phyloP scores from a whole-genome alignment of 495 filamentous ascomycete species.

The Opeltia flavorubescens region DNA sequence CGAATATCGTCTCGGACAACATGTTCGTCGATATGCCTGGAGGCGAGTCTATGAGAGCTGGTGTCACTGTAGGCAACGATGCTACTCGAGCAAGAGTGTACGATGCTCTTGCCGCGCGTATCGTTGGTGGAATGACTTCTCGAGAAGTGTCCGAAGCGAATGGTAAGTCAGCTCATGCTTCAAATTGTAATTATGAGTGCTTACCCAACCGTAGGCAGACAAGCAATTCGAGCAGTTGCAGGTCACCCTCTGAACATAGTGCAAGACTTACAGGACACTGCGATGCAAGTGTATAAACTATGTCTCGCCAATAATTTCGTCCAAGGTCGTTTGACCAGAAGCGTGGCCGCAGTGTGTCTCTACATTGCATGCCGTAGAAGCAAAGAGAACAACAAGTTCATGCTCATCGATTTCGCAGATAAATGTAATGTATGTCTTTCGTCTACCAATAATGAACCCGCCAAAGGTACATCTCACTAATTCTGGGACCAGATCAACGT shows the following conservation, averaged over 20 bases:
- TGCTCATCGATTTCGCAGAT: conserved; percentile 95
- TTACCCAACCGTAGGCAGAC: conserved; percentile 23
- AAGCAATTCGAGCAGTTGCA: conserved; percentile 36
- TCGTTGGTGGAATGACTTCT: conserved; percentile 43
- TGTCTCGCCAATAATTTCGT: conserved; percentile 68
- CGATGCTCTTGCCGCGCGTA: conserved; percentile 37
- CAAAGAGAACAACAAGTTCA: conserved; percentile 44
- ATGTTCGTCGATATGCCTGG: conserved; percentile 70
- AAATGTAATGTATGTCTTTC: conserved; percentile 37
- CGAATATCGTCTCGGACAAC: conserved; percentile 82
- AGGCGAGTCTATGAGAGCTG: conserved; percentile 84
- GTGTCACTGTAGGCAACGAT: conserved; percentile 70
- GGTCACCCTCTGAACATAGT: conserved; percentile 35
- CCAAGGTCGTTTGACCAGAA: conserved; percentile 72
- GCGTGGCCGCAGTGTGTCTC: conserved; percentile 71
- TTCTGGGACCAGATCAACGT: conserved; percentile 55
- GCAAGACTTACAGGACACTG: conserved; percentile 44
- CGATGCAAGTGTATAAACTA: conserved; percentile 61
- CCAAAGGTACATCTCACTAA: not conserved
- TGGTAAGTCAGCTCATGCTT: conserved; percentile 21
- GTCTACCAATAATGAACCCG: not conserved
- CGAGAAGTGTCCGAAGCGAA: conserved; percentile 61
- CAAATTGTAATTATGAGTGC: not conserved
- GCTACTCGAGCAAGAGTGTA: conserved; percentile 52
- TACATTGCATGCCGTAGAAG: conserved; percentile 70